A percentile compares a stretch with the other conserved stretches of the same genome.
Evolutionary conservation across 2,329 filamentous ascomycete species (phyloP).

Genomic region (Geosmithia putterillii): DNA sequence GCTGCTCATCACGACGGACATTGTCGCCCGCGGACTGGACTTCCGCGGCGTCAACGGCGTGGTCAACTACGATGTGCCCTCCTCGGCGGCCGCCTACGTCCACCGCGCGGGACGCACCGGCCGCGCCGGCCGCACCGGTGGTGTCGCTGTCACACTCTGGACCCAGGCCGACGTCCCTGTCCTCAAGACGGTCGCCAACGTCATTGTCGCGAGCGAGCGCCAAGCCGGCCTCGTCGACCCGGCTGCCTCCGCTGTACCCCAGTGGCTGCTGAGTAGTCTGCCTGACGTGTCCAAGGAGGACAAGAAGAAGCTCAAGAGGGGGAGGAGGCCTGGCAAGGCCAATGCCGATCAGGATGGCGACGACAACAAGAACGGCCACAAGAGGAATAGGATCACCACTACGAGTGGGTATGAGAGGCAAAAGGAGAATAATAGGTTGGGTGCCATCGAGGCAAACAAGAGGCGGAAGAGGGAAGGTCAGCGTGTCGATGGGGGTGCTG

Average conservation of each 20-base stretch:
- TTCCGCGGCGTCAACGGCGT: conserved; percentile 93
- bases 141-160: conserved; percentile 86
- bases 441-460: conserved; percentile 51
- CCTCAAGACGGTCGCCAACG: conserved; percentile 84
- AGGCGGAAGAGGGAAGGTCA: conserved; percentile 30
- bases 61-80: conserved; percentile 94
- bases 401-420: conserved; percentile 66
- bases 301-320: conserved; percentile 68
- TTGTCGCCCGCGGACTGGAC: conserved; percentile 84
- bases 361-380: too few relatives aligned
- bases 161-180: conserved; percentile 88
- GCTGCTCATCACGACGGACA: conserved; percentile 92
- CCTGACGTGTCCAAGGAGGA: conserved; percentile 76
- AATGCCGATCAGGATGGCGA: too few relatives aligned
- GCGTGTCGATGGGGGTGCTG: conserved; percentile 11
- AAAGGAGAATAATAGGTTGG: conserved; percentile 53
- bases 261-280: conserved; percentile 80
- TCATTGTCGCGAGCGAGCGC: conserved; percentile 75
- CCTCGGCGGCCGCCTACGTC: conserved; percentile 80
- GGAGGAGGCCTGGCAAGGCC: conserved; percentile 64
- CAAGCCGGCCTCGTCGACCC: conserved; percentile 40
- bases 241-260: conserved; percentile 51
- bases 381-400: conserved; percentile 64
- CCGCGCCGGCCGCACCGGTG: conserved; percentile 74
- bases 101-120: conserved; percentile 90